phyloP scores from a whole-genome alignment of 176 grass and related monocot species.

The Zea luxurians region DNA sequence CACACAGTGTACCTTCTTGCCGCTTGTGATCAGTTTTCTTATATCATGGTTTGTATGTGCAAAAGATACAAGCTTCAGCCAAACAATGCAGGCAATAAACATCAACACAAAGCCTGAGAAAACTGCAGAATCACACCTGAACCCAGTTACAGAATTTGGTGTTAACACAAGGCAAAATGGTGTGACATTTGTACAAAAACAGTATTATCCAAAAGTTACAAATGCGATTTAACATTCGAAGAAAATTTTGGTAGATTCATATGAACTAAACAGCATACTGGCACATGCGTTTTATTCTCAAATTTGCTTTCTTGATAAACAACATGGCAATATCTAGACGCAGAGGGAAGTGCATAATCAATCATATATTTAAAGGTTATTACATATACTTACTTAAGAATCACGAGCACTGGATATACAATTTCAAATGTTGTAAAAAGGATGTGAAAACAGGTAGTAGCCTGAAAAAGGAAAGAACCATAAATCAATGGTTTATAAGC shows the following conservation, averaged over 20 bases:
- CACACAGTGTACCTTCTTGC: conserved; percentile 61
- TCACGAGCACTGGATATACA: conserved; percentile 80
- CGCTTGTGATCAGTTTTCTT: conserved; percentile 54
- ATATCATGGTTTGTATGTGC: conserved; percentile 98
- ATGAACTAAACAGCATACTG: conserved; percentile 15
- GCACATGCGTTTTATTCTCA: background rate
- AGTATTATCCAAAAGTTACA: background rate
- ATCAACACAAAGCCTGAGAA: conserved; percentile 90
- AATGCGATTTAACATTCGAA: background rate
- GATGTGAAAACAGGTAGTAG: conserved; percentile 60
- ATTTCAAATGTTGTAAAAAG: conserved; percentile 63
- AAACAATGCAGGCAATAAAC: conserved; percentile 86
- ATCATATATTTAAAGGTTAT: conserved; percentile 21
- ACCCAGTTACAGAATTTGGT: conserved; percentile 23
- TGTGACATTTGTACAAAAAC: background rate
- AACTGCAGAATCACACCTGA: conserved; percentile 94
- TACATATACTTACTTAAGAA: conserved; percentile 75
- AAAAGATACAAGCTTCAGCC: conserved; percentile 93
- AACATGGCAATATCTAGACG: background rate
- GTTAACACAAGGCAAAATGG: conserved; percentile 27
- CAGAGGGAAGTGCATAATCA: background rate
- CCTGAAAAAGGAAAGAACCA: conserved; percentile 45
- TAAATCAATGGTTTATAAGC: background rate
- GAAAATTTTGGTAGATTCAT: conserved; percentile 17
- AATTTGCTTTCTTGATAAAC: background rate